Evolutionary conservation across 306 rosid genomes (phyloP).

Genomic region (Castanea crenata): DNA sequence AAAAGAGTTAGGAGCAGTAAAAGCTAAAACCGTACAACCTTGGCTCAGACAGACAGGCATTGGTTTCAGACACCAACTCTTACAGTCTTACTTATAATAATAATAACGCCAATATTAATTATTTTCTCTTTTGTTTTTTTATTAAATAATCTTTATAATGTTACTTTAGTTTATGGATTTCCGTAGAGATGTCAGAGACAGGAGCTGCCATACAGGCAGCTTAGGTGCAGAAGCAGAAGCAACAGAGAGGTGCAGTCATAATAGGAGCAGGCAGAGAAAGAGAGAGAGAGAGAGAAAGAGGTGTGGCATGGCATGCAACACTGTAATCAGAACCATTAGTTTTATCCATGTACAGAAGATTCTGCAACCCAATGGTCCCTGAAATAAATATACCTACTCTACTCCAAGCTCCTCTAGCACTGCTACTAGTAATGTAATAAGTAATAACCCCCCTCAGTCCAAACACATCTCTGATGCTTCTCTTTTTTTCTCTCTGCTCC

Average conservation of each 20-base stretch:
- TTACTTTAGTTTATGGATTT: constrained; percentile 75
- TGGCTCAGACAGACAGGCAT: constrained; percentile 36
- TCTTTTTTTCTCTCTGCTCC: constrained; percentile 5
- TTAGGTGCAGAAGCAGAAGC: constrained; percentile 54
- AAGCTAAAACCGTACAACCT: constrained; percentile 79
- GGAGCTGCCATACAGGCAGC: constrained; percentile 68
- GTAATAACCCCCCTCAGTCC: constrained; percentile 20
- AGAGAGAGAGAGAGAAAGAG: constrained; percentile 25
- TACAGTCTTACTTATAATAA: constrained; percentile 38
- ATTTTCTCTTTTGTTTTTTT: constrained; percentile 43
- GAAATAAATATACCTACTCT: constrained; percentile 84
- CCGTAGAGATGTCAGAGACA: constrained; percentile 95
- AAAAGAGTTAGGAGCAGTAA: constrained; percentile 80
- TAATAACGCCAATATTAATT: constrained; percentile 39
- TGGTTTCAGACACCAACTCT: constrained; percentile 64
- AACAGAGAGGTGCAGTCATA: constrained; percentile 82
- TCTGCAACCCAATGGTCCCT: constrained; percentile 87
- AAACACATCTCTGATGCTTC: constrained; percentile 1
- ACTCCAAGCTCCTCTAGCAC: constrained; percentile 2
- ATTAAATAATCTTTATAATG: neutral
- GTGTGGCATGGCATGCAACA: constrained; percentile 50
- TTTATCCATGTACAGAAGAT: constrained; percentile 82
- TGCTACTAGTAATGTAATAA: neutral
- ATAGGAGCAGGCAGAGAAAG: constrained; percentile 47
- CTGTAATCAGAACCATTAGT: constrained; percentile 87